Evolutionary conservation across 305 asterid genomes (phyloP).

Genomic region (Solanum hybrid): DNA sequence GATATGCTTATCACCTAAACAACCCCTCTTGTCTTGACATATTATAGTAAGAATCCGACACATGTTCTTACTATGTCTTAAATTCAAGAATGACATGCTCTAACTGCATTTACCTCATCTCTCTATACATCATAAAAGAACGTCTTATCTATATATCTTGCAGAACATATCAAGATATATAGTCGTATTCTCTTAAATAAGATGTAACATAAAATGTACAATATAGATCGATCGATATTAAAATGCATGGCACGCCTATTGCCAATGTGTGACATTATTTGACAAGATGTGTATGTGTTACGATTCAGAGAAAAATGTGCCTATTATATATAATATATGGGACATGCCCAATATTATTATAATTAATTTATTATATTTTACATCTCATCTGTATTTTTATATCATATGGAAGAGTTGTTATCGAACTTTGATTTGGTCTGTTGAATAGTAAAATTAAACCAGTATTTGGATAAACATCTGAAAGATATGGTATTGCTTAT

Average conservation of each 20-base stretch:
- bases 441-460: not conserved
- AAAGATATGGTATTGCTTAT: not conserved
- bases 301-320: not conserved
- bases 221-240: not conserved
- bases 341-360: not conserved
- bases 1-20: not conserved
- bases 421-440: not conserved
- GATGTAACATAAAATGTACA: not conserved
- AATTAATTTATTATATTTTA: not conserved
- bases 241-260: not conserved
- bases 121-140: not conserved
- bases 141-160: not conserved
- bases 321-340: not conserved
- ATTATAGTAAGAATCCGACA: not conserved
- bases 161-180: not conserved
- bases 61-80: not conserved
- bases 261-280: not conserved
- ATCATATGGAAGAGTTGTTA: not conserved
- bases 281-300: not conserved
- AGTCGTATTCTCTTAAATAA: no score
- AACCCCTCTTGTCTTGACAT: not conserved
- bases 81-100: not conserved
- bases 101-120: not conserved
- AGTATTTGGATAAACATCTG: slow-evolving; percentile 7
- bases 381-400: not conserved